phyloP scores from a whole-genome alignment of 1,139 yeast genomes.

The Blastobotrys aristatus region DNA sequence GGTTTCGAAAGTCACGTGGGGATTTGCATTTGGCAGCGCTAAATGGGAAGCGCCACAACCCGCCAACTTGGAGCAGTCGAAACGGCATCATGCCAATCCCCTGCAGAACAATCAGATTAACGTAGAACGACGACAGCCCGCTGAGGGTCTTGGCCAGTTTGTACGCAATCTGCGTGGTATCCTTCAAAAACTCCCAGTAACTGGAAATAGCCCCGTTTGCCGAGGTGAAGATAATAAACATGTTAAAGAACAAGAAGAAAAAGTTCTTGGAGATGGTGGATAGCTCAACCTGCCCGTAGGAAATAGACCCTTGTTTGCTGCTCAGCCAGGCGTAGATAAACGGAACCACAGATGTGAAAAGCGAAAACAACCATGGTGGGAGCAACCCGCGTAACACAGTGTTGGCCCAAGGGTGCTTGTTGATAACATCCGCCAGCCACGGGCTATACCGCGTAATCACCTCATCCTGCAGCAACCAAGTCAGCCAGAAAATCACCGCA shows the following conservation, averaged over 20 bases:
- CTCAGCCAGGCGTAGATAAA: slow-evolving; percentile 70
- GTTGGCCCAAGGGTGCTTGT: slow-evolving; percentile 51
- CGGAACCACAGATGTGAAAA: slow-evolving; percentile 68
- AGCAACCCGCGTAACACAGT: slow-evolving; percentile 71
- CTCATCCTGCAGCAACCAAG: slow-evolving; percentile 64
- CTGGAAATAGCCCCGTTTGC: slow-evolving; percentile 64
- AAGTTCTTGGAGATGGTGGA: slow-evolving; percentile 77
- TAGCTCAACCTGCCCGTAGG: slow-evolving; percentile 76
- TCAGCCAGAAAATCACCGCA: slow-evolving; percentile 67
- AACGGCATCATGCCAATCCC: slow-evolving; percentile 85
- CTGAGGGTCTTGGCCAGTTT: slow-evolving; percentile 68
- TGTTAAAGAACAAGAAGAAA: slow-evolving; percentile 75
- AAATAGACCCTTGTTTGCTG: slow-evolving; percentile 65
- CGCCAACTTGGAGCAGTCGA: slow-evolving; percentile 63
- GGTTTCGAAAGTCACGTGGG: slow-evolving; percentile 63
- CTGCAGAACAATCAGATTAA: slow-evolving; percentile 74
- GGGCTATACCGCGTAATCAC: slow-evolving; percentile 72
- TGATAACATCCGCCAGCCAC: slow-evolving; percentile 57
- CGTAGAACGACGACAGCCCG: slow-evolving; percentile 70
- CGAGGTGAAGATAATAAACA: slow-evolving; percentile 76
- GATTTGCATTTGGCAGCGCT: slow-evolving; percentile 55
- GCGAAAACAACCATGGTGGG: slow-evolving; percentile 71
- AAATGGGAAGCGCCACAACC: slow-evolving; percentile 55
- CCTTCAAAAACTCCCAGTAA: slow-evolving; percentile 62
- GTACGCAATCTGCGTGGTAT: slow-evolving; percentile 74